phyloP scores from a whole-genome alignment of 441 rosid species.

The Erodium trifolium region DNA sequence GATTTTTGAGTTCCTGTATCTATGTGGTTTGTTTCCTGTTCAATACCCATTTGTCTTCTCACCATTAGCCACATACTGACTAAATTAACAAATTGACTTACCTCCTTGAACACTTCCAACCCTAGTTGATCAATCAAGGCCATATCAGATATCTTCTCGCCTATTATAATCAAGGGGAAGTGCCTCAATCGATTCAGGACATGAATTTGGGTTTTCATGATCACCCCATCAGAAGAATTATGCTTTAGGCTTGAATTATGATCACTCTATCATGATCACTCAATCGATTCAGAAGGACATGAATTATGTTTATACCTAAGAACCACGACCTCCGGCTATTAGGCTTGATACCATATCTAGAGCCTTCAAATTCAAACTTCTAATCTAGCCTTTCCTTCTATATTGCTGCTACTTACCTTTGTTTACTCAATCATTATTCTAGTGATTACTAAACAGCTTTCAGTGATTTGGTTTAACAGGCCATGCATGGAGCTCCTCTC shows the following conservation, averaged over 20 bases:
- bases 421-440: neutral
- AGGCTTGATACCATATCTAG: neutral
- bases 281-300: too few species aligned
- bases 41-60: neutral
- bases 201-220: neutral
- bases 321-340: neutral
- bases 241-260: too few species aligned
- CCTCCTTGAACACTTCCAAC: neutral
- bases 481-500: constrained; percentile 98
- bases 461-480: constrained; percentile 37
- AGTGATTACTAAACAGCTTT: constrained; percentile 4
- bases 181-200: neutral
- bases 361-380: constrained; percentile 3
- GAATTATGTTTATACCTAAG: neutral
- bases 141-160: neutral
- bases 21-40: neutral
- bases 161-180: neutral
- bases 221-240: neutral
- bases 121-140: neutral
- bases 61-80: neutral
- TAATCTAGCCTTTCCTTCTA: neutral
- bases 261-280: too few species aligned
- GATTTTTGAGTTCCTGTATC: neutral
- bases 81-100: neutral
- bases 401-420: neutral